Evolutionary conservation across 768 basidiomycete species (phyloP).

Genomic region (Calocybe indica): DNA sequence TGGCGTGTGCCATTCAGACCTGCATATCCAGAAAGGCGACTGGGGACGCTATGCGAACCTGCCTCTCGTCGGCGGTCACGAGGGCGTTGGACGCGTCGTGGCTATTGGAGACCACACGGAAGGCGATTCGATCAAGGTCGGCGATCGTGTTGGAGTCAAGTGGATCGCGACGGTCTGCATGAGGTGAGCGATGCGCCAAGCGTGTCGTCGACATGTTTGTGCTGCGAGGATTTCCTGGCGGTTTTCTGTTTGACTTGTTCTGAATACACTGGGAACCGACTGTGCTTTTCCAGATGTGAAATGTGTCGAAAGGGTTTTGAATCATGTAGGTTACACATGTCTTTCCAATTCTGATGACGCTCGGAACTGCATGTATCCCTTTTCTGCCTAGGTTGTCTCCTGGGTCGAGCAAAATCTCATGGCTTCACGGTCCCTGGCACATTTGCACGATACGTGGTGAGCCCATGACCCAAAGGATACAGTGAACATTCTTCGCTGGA

Average conservation of each 20-base stretch:
- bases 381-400: constrained; percentile 36
- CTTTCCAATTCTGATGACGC: background rate
- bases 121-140: constrained; percentile 48
- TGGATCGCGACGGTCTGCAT: constrained; percentile 45
- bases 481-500: background rate
- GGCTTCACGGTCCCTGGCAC: constrained; percentile 69
- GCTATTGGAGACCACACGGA: constrained; percentile 64
- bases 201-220: no score
- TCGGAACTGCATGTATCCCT: background rate
- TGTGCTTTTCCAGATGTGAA: constrained; percentile 43
- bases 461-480: constrained; percentile 7
- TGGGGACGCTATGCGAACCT: constrained; percentile 51
- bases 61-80: constrained; percentile 72
- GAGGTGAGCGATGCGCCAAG: constrained; percentile 17
- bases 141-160: constrained; percentile 77
- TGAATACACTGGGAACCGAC: no score
- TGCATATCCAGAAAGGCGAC: constrained; percentile 62
- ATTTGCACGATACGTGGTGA: constrained; percentile 59
- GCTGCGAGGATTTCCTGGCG: no score
- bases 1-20: constrained; percentile 66
- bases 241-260: no score
- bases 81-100: constrained; percentile 73
- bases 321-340: constrained; percentile 16
- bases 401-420: constrained; percentile 20
- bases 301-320: constrained; percentile 68